These are phyloP conservation scores for Amylocystis lapponica DNA, from an alignment of 768 basidiomycete genomes.

Conservation along the genomic window DNA sequence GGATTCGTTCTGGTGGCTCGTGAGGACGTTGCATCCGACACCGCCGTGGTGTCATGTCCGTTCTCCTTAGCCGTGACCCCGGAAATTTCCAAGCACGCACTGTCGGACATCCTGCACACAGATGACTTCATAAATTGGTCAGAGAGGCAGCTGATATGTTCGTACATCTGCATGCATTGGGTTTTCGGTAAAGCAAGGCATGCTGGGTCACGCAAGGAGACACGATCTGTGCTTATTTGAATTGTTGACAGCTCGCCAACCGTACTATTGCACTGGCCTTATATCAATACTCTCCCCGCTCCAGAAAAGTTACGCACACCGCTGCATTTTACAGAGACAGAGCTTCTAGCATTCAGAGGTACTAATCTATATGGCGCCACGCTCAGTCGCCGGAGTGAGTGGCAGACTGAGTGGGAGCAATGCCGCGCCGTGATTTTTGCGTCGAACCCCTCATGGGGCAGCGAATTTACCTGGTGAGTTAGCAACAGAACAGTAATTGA, in stretches of 20 bases:
- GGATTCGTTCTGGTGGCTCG: constrained; percentile 50
- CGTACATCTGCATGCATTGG: constrained; percentile 64
- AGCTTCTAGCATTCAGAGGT: constrained; percentile 64
- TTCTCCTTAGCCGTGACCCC: constrained; percentile 60
- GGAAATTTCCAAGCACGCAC: constrained; percentile 36
- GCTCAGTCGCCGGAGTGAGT: constrained; percentile 53
- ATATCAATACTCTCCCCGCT: constrained; percentile 63
- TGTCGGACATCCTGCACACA: constrained; percentile 34
- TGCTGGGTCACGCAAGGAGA: background rate
- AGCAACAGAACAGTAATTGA: no score
- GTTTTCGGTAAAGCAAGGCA: constrained; percentile 27
- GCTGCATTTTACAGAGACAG: constrained; percentile 59
- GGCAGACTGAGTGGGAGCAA: constrained; percentile 56
- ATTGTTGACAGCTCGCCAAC: constrained; percentile 1
- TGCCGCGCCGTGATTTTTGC: constrained; percentile 40
- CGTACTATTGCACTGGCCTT: constrained; percentile 45
- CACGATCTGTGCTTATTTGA: background rate
- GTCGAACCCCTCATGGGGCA: constrained; percentile 37
- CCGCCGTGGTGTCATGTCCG: constrained; percentile 60
- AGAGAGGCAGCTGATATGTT: constrained; percentile 62
- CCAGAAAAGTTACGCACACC: constrained; percentile 58
- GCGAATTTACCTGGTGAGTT: constrained; percentile 62
- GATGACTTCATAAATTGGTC: constrained; percentile 36
- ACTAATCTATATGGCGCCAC: constrained; percentile 81
- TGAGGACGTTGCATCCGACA: constrained; percentile 41